These are phyloP conservation scores for Vachellia collinsii DNA, from an alignment of 306 rosid genomes.

Conservation along the genomic window DNA sequence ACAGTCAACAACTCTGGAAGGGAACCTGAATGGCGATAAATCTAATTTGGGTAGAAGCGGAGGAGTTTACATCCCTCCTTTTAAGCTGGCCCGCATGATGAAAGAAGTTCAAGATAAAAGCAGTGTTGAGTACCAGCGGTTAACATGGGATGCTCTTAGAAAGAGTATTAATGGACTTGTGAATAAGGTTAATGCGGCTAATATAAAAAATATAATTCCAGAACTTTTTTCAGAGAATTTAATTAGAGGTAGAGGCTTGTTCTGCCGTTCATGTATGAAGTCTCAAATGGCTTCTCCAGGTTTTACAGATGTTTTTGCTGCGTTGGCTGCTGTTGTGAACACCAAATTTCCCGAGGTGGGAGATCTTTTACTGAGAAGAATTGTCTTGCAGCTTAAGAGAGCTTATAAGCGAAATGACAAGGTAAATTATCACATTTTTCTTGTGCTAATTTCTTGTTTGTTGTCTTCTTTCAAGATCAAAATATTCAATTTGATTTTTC, in stretches of 20 bases:
- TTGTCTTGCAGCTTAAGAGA: slow-evolving; percentile 86
- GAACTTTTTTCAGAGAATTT: slow-evolving; percentile 81
- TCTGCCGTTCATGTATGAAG: slow-evolving; percentile 91
- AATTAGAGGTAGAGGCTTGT: slow-evolving; percentile 88
- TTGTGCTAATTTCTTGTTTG: neutral
- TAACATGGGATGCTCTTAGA: slow-evolving; percentile 97
- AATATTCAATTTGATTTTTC: neutral
- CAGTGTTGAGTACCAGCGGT: slow-evolving; percentile 74
- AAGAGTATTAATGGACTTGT: slow-evolving; percentile 95
- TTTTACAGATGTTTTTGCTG: slow-evolving; percentile 88
- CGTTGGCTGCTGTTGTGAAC: slow-evolving; percentile 87
- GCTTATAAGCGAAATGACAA: slow-evolving; percentile 93
- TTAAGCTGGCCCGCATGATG: slow-evolving; percentile 95
- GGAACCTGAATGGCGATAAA: slow-evolving; percentile 48
- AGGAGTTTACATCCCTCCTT: slow-evolving; percentile 92
- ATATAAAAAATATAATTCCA: slow-evolving; percentile 78
- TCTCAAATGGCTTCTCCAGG: slow-evolving; percentile 95
- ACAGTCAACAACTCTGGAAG: slow-evolving; percentile 39
- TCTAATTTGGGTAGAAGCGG: slow-evolving; percentile 80
- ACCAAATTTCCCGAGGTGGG: slow-evolving; percentile 94
- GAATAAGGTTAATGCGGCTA: slow-evolving; percentile 91
- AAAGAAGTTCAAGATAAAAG: slow-evolving; percentile 43
- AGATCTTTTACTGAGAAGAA: slow-evolving; percentile 81
- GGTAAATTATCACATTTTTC: slow-evolving; percentile 6
- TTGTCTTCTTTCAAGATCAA: neutral